Percentiles rank a stretch among this genome's conserved stretches.
Conservation (phyloP, 768 basidiomycete genomes). For the Termitomyces sp. region DNA sequence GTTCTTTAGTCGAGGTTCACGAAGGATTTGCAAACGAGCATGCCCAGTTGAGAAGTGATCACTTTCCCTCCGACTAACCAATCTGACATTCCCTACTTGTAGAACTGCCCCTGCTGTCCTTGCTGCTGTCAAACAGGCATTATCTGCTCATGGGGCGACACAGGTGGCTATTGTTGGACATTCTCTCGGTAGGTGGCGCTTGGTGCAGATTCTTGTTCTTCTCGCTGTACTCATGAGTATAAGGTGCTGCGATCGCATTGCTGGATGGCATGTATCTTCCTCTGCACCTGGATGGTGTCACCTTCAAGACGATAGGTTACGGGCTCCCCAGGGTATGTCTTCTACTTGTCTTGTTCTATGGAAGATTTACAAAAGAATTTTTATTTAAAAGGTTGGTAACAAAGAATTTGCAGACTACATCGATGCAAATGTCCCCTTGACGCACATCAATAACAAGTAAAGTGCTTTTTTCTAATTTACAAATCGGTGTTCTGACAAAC, state of each 20-base stretch:
- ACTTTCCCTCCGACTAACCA: not conserved
- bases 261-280: constrained; percentile 53
- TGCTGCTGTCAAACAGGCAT: constrained; percentile 31
- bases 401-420: constrained; percentile 58
- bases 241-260: constrained; percentile 48
- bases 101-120: constrained; percentile 38
- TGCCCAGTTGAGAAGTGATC: constrained; percentile 23
- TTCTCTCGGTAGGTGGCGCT: constrained; percentile 27
- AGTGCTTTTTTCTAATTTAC: not conserved
- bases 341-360: constrained; percentile 18
- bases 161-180: constrained; percentile 42
- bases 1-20: constrained; percentile 36
- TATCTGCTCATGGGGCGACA: constrained; percentile 27
- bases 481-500: not conserved
- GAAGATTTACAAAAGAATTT: too few species aligned
- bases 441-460: constrained; percentile 57
- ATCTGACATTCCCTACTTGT: not conserved
- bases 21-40: constrained; percentile 39
- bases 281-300: constrained; percentile 36
- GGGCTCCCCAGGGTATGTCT: constrained; percentile 37
- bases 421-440: constrained; percentile 41
- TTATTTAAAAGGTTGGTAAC: constrained; percentile 40
- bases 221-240: not conserved
- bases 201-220: not conserved
- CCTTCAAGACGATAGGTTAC: constrained; percentile 31